Conservation (phyloP, 768 basidiomycete genomes). For the Sarcodon aspratus region DNA sequence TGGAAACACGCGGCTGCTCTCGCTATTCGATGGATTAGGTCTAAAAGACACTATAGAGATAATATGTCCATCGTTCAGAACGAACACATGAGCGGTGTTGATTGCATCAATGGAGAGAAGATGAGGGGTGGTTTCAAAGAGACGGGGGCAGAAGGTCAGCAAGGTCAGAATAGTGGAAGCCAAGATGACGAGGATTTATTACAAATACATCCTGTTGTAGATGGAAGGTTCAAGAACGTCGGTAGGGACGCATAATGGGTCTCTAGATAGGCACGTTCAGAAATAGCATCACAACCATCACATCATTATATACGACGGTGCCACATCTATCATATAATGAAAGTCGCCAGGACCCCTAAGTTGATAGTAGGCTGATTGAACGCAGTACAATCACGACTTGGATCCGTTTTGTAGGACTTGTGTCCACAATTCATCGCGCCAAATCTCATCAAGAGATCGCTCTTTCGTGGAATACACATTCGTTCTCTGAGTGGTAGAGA, state of each 20-base stretch:
- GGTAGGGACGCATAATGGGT: conserved; percentile 5
- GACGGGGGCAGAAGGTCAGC: conserved; percentile 1
- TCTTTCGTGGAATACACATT: no score
- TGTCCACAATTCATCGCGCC: no score
- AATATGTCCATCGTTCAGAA: conserved; percentile 46
- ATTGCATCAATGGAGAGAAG: conserved; percentile 52
- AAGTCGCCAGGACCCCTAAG: no score
- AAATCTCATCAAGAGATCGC: no score
- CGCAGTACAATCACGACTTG: no score
- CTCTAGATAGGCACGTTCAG: no score
- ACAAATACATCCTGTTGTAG: conserved; percentile 20
- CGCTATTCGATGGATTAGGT: conserved; percentile 33
- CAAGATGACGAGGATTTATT: conserved; percentile 15
- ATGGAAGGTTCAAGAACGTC: conserved; percentile 24
- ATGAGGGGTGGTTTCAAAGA: conserved; percentile 3
- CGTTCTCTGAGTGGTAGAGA: no score
- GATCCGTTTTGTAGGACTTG: no score
- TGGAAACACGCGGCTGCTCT: conserved; percentile 37
- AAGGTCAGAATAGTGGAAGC: conserved; percentile 4
- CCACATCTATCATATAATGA: no score
- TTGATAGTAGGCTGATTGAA: no score
- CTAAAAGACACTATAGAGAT: conserved; percentile 41
- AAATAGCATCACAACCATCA: no score
- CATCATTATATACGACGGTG: no score
- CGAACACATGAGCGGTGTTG: conserved; percentile 73